Evolutionary conservation across 2,329 filamentous ascomycete species (phyloP).

Genomic region (Xylaria sp.): DNA sequence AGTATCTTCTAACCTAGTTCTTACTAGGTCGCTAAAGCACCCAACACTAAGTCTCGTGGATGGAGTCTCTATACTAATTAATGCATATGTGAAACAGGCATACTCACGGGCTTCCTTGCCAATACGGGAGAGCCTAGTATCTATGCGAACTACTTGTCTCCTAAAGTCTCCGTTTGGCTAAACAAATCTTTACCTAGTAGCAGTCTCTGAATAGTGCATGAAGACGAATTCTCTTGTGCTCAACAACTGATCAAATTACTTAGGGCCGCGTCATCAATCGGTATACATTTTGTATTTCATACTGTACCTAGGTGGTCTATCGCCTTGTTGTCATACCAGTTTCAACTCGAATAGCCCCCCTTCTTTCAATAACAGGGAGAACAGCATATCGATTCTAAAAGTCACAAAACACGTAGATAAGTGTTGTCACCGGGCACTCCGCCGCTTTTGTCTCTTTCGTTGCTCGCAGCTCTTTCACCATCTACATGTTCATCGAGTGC

Average conservation of each 20-base stretch:
- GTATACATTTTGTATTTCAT: not conserved
- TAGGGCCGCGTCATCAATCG: not conserved
- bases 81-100: not conserved
- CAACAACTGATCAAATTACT: not conserved
- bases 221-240: not conserved
- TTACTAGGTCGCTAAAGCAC: not conserved
- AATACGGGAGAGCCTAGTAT: not conserved
- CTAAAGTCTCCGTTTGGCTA: not conserved
- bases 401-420: constrained; percentile 10
- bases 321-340: not conserved
- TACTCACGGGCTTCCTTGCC: not conserved
- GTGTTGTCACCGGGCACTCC: not conserved
- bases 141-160: not conserved
- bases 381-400: constrained; percentile 39
- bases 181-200: not conserved
- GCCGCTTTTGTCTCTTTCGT: not conserved
- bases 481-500: not conserved
- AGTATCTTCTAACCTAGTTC: not conserved
- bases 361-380: not conserved
- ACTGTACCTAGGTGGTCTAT: not conserved
- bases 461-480: not conserved
- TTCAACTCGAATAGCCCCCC: not conserved
- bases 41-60: not conserved
- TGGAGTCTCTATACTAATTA: not conserved
- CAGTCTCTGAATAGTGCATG: not conserved